Evolutionary conservation across 352 stramenopile species (phyloP), one percentile per base, ranked within the genome.

Genomic region (Phytopythium cucurbitacearum): DNA sequence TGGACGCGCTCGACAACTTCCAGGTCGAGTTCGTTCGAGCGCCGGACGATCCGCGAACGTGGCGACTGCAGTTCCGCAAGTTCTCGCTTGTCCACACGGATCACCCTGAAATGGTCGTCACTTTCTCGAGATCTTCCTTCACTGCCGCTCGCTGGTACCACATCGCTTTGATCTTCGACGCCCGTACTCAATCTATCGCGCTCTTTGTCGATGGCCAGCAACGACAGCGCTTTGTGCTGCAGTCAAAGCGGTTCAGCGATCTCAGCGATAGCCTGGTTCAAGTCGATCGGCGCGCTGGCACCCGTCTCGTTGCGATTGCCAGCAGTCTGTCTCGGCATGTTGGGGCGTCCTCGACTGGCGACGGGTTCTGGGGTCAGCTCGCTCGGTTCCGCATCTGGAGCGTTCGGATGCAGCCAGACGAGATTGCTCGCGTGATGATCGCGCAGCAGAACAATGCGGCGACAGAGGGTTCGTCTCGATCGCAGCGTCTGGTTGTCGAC

Each of bases 1-100:
- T 73, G 1, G 65, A 78, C 48, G 46, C 60, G 6, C 51, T 73
- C 37, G 57, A 73, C 32, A 64, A 65, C 40, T 73, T 67, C 28
- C 60, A 70, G 34, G 37, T 78, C 3, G 60, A 73, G 45, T 21
- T 78, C 11, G 39, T 65, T 12, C 56, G 42, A 5, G 34, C 42
- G 4, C 28, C 13, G 15, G 5, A 11, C 7, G 42, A 40, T 35
- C 46, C 39, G 8, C 36, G 21, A 33, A 3, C 13, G 12, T 78
- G 66, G 65, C 48, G 62, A 9, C 16, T 76, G 12, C 57, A 55
- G 6, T 73, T 75, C 36, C 57, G 63, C 35, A 71, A 68, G 38
- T 57, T 57, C 33, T 71, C 65, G 6, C 53, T 69, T 15, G 38
- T 68, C 3, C 56, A 68, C 36, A 13, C 61, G 33, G 48, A 63